phyloP scores from a whole-genome alignment of 2,329 filamentous ascomycete genomes.

The Xylariaceae sp. region DNA sequence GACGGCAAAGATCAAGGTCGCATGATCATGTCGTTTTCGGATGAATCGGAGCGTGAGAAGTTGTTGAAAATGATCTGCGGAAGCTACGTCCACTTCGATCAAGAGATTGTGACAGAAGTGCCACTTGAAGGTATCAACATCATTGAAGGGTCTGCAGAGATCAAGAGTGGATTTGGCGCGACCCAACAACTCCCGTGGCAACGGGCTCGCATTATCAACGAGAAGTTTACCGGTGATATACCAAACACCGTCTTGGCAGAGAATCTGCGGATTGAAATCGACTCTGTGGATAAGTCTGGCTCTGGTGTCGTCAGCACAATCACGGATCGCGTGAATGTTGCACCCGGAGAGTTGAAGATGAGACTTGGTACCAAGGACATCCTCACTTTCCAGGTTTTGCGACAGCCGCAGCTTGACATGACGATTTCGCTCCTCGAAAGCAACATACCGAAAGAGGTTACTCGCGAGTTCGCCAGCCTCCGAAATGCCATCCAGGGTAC shows the following conservation, averaged over 20 bases:
- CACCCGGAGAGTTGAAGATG: slow-evolving; percentile 65
- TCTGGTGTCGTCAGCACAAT: slow-evolving; percentile 54
- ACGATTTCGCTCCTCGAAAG: slow-evolving; percentile 70
- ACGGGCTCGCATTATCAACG: slow-evolving; percentile 65
- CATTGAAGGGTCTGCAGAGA: slow-evolving; percentile 46
- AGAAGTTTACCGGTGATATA: slow-evolving; percentile 57
- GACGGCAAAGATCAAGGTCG: slow-evolving; percentile 61
- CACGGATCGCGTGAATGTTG: slow-evolving; percentile 78
- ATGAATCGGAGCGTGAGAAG: slow-evolving; percentile 62
- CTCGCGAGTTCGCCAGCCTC: slow-evolving; percentile 58
- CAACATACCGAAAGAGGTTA: slow-evolving; percentile 55
- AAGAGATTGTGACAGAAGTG: slow-evolving; percentile 66
- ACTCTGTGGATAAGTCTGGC: slow-evolving; percentile 54
- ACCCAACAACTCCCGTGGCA: slow-evolving; percentile 58
- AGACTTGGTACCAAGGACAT: slow-evolving; percentile 58
- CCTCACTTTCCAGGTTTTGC: slow-evolving; percentile 60
- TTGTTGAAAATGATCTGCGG: slow-evolving; percentile 71
- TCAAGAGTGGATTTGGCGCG: slow-evolving; percentile 43
- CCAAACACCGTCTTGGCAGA: slow-evolving; percentile 70
- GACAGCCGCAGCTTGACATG: slow-evolving; percentile 70
- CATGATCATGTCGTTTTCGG: slow-evolving; percentile 72
- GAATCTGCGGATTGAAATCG: slow-evolving; percentile 66
- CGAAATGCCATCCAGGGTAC: slow-evolving; percentile 49
- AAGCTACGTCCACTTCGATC: slow-evolving; percentile 60
- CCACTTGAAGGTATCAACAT: slow-evolving; percentile 61